Base-by-base conservation (phyloP, 805 yeast species). In the Spathaspora gorwiae region DNA sequence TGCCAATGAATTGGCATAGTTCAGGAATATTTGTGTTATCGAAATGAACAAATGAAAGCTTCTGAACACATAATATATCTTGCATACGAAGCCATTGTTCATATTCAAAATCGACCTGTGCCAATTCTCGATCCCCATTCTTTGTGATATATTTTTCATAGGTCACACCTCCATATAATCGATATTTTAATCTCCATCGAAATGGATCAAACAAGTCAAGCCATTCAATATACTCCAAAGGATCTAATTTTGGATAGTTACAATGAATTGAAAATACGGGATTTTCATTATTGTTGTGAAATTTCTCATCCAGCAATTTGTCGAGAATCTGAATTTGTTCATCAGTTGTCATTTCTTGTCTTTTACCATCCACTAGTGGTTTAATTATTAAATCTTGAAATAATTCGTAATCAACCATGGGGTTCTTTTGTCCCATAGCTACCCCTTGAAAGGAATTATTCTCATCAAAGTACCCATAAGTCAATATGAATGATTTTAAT, bases 401-500 rank as follows among this genome's bases (percentile, higher is more conserved):
- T 6, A 43, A 12, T 13, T 52, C 50, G 42, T 49, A 56, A 48
- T 63, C 68, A 19, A 44, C 39, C 12, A 61, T 15, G 1, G 68
- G 64, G 46, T 62, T 58, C 36, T 58, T 61, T 46, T 65, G 70
- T 6, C 61, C 66, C 67, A 65, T 64, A 0, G 68, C 70, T 5
- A 65, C 70, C 3, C 73, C 73, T 38, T 62, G 60, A 47, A 59
- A 68, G 7, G 54, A 42, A 6, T 50, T 54, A 37, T 48, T 43
- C n/a, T 54, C 52, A 32, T 56, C 61, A 26, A 49, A 13, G 43
- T 67, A 65, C 1, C 73, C 73, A 36, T 56, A 47, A 0, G 73
- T 65, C 39, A 51, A 50, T 12, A 69, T 64, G 40, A 51, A 62
- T 39, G 75, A 70, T 47, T 73, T 70, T 7, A 76, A 72, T 46